These are phyloP conservation scores for Boletus patriciae DNA, from an alignment of 768 basidiomycete species.

Conservation along the genomic window DNA sequence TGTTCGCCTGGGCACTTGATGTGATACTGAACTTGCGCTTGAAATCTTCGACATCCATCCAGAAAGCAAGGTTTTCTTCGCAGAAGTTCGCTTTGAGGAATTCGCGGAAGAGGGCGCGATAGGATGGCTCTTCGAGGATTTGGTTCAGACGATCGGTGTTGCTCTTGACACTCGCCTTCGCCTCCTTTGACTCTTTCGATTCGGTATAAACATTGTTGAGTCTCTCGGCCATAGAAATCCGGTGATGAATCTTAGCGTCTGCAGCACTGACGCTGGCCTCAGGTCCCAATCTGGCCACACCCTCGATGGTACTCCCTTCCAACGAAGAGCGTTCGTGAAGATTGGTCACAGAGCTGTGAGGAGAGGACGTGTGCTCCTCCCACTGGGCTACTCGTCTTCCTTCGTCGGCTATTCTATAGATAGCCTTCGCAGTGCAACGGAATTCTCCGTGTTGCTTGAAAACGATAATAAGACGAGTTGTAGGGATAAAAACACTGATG, in stretches of 20 bases:
- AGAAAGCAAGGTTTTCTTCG: slow-evolving; percentile 97
- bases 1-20: slow-evolving; percentile 77
- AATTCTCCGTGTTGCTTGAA: slow-evolving; percentile 90
- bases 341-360: slow-evolving; percentile 64
- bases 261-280: slow-evolving; percentile 35
- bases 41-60: slow-evolving; percentile 97
- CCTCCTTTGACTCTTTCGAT: slow-evolving; percentile 44
- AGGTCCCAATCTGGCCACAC: slow-evolving; percentile 22
- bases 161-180: slow-evolving; percentile 71
- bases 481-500: neutral
- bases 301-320: slow-evolving; percentile 38
- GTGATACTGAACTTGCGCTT: slow-evolving; percentile 95
- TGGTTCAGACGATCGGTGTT: slow-evolving; percentile 89
- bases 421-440: slow-evolving; percentile 91
- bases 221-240: slow-evolving; percentile 76
- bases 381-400: slow-evolving; percentile 85
- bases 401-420: slow-evolving; percentile 93
- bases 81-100: slow-evolving; percentile 93
- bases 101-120: slow-evolving; percentile 90
- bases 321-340: slow-evolving; percentile 62
- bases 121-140: slow-evolving; percentile 89
- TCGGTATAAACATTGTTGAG: slow-evolving; percentile 54
- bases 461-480: slow-evolving; percentile 11
- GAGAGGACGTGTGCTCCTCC: slow-evolving; percentile 60
- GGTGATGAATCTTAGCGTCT: slow-evolving; percentile 71